Evolutionary conservation across 805 yeast genomes (phyloP).

Genomic region (Zygosaccharomyces kombuchaensis): DNA sequence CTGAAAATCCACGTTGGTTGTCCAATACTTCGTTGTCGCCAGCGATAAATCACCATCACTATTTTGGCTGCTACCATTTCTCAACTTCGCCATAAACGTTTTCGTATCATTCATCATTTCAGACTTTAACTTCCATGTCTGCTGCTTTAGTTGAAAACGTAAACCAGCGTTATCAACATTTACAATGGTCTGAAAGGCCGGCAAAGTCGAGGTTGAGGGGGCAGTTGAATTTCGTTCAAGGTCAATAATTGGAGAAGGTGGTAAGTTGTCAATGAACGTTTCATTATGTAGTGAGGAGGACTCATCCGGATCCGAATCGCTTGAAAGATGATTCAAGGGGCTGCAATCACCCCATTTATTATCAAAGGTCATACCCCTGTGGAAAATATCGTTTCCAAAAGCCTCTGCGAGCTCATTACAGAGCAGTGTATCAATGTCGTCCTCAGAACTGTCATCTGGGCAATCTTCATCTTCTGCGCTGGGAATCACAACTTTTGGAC

Average conservation of each 20-base stretch:
- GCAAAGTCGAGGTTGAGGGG: neutral
- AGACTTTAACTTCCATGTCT: conserved; percentile 9
- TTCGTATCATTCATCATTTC: conserved; percentile 1
- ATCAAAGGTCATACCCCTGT: conserved; percentile 14
- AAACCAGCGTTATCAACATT: conserved; percentile 3
- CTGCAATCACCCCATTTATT: conserved; percentile 12
- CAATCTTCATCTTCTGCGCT: neutral
- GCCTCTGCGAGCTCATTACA: conserved; percentile 12
- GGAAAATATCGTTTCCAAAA: conserved; percentile 17
- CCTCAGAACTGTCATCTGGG: neutral
- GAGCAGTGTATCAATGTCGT: conserved; percentile 2
- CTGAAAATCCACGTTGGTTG: conserved; percentile 14
- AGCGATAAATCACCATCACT: neutral
- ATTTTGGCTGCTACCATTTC: neutral
- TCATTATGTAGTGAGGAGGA: neutral
- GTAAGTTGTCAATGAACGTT: neutral
- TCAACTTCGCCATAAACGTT: neutral
- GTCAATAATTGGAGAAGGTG: neutral
- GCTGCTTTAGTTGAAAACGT: conserved; percentile 11
- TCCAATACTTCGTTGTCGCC: conserved; percentile 7
- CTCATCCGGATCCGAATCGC: neutral
- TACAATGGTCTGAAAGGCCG: neutral
- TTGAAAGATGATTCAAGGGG: neutral
- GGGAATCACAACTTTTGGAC: conserved; percentile 4
- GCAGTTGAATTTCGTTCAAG: neutral